Evolutionary conservation across 805 yeast species (phyloP), one percentile per base, ranked within the genome.

Genomic region (Danielia oregonensis): DNA sequence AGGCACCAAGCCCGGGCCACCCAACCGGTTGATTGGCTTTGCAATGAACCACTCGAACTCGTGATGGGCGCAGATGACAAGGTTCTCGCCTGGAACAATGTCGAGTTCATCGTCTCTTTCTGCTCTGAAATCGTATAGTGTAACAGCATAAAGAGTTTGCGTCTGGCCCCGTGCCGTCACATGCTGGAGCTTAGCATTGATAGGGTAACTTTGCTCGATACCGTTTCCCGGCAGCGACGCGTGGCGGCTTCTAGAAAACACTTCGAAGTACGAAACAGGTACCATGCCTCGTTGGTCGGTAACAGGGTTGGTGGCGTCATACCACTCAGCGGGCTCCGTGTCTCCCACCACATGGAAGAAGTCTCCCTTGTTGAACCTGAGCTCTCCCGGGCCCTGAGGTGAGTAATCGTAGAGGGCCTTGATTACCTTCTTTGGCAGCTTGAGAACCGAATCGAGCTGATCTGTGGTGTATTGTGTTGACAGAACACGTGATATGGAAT

Each of bases 1-100:
- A 0, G 99, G 98, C 6, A 93, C 94, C 29, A 93, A 70, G 1
- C 99, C 98, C 0, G 97, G 97, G 1, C 97, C 98, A 17, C 98
- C 97, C 24, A 93, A 68, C 35, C 97, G 70, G 40, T 91, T 94
- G 27, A 93, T 85, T 10, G 96, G 96, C 57, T 93, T 93, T 4
- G 97, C 97, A 40, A 93, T 93, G 50, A 88, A 89, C 99, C 99
- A 93, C 63, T 94, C 99, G 45, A 71, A 84, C 36, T 87, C 88
- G 54, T 91, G 95, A 60, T 91, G 97, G 2, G 99, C 99, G 61
- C 96, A 91, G 9, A 94, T 78, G 19, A 89, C 85, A 42, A 93
- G 74, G 49, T 85, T 82, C 51, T 93, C 99, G 24, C 97, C 97
- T 1, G 85, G 85, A 18, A 60, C 54, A 3, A 91, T 86, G 43